Evolutionary conservation across 176 grass and related monocot genomes (phyloP), one percentile per base, ranked within the genome.

Genomic region (Bolboschoenus planiculmis): DNA sequence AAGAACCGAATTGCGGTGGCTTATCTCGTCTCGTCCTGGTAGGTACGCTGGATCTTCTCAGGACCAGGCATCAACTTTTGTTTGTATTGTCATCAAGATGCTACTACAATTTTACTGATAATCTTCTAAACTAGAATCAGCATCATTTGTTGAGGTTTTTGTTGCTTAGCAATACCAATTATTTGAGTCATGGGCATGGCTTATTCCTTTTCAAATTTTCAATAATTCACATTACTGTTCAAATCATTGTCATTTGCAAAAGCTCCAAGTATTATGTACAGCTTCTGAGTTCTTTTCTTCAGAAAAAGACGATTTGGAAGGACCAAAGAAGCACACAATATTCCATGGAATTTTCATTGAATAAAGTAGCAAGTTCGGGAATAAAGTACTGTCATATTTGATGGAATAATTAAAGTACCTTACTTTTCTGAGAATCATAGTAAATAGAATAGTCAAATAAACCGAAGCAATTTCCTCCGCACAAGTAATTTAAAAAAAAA

Each of bases 11-110:
- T 54, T 66, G 34, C 75, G 56, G 88, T 60, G 21, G 48, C 4
- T 81, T 91, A 48, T 44, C 84, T 98, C 0, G 36, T 84, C 30
- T 35, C 87, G 39, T 93, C 92, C 18, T 98, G 96, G 95, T 95
- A 90, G 21, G 80, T 82, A 54, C 7, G 14, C 56, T 61, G 9
- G 30, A 56, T 35, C 13, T 58, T 53, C 39, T 4, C 30, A 63
- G 9, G 33, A 33, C 3, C 59, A 3, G 29, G 1, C 13, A 63
- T 64, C 60, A 34, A 34, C 60, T 64, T 64, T 64, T 0, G 18
- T 13, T 64, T 64, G 29, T 34, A 64, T 64, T 64, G 30, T 14
- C 30, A 64, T 11, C 60, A 18, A 1, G 4, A 34, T 33, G 60
- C 60, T 64, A 29, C 30, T 64, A 64, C 30, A 64, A 34, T 34